Base-by-base conservation (phyloP, 2,329 filamentous ascomycete genomes). In the Penicillium crustosum region DNA sequence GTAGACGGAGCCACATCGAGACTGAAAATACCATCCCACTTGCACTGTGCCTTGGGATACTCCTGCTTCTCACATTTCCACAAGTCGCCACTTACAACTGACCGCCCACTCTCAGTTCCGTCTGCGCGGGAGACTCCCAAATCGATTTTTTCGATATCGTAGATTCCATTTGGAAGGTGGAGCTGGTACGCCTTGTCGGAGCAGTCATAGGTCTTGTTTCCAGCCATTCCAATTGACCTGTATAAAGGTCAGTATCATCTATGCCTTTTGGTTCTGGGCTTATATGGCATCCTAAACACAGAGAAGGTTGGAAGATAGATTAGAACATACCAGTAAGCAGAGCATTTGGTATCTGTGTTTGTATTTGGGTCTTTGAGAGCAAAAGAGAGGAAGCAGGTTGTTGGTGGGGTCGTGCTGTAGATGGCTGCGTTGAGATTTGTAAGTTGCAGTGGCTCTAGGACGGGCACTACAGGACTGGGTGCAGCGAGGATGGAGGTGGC, bases 11-110 rank as follows among this genome's bases (percentile, higher is more conserved):
- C 21, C 15, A 63, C 36, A 44, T 61, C 55, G 29, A 64, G 49
- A n/a, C 55, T 39, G 33, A 63, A 62, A 33, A 57, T 45, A 25
- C 62, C 62, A 54, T 60, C 59, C 62, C 59, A 65, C 5, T 45
- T 21, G 33, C 62, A 65, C 15, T 50, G 38, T 25, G 38, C 55
- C 2, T 19, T 33, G 6, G 57, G 61, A n/a, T 56, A 56, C 25
- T 60, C 50, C 8, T 54, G 36, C 19, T 58, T 58, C 19, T 54
- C 39, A 21, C 61, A 65, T 42, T 57, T 41, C 61, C 62, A 65
- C 9, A 48, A 41, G 15, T 25, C 53, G 2, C 61, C 61, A 21
- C 6, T 52, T 8, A 62, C 48, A 15, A 25, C 38, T 12, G 50
- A 43, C 10, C 50, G 45, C 9, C 61, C 59, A 35, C 38, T 42